Conservation (phyloP, 345 rosid genomes). For the Trapa bicornis region DNA sequence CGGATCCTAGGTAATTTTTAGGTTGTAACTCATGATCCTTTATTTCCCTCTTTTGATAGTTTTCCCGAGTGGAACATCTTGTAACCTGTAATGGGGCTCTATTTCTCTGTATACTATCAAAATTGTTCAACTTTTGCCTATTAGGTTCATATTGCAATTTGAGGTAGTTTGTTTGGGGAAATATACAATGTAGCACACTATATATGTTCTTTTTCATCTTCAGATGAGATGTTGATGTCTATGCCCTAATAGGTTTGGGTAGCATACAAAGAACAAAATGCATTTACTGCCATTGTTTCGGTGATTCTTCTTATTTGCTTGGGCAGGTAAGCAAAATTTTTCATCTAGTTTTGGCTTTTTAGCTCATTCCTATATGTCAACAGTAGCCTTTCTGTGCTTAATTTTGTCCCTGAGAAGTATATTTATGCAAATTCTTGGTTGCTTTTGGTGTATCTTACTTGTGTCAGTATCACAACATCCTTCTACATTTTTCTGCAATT, state of each 20-base stretch:
- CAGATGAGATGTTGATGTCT: not conserved
- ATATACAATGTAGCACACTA: not conserved
- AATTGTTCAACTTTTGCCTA: not conserved
- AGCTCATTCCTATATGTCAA: not conserved
- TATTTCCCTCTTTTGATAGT: not conserved
- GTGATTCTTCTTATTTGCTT: conserved; percentile 43
- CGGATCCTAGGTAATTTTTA: not conserved
- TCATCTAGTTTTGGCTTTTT: not conserved
- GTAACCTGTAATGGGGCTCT: not conserved
- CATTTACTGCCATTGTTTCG: conserved; percentile 37
- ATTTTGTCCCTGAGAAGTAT: not conserved
- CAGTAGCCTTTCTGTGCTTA: not conserved
- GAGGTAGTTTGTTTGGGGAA: not conserved
- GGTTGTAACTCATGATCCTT: not conserved
- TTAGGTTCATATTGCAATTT: not conserved
- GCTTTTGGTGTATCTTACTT: not conserved
- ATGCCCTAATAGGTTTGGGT: conserved; percentile 44
- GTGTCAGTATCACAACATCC: conserved; percentile 41
- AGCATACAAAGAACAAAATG: conserved; percentile 49
- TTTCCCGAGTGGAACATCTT: not conserved
- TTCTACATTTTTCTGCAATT: conserved; percentile 58
- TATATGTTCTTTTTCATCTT: not conserved
- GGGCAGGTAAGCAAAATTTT: conserved; percentile 38
- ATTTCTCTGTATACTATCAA: not conserved
- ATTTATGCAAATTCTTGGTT: not conserved